These are phyloP conservation scores for Phyllachora maydis DNA, from an alignment of 2,329 filamentous ascomycete genomes.

Conservation along the genomic window DNA sequence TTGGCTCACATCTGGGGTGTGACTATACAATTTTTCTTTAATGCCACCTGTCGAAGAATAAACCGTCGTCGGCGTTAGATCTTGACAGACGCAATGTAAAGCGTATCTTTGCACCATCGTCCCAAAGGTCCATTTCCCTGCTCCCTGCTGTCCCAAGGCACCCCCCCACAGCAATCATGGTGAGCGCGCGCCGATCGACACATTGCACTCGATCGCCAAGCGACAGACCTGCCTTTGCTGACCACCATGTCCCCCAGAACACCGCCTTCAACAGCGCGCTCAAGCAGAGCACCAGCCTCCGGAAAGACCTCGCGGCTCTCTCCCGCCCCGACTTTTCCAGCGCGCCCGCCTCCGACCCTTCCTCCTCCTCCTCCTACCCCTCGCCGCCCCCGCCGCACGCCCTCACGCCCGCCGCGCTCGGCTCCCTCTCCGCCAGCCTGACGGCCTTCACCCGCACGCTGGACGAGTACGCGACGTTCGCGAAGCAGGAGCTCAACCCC, in stretches of 20 bases:
- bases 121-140: too few relatives aligned
- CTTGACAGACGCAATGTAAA: too few relatives aligned
- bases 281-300: conserved; percentile 65
- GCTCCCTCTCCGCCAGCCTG: conserved; percentile 49
- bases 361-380: conserved; percentile 19
- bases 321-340: conserved; percentile 13
- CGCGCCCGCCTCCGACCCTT: conserved; percentile 13
- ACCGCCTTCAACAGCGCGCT: conserved; percentile 72
- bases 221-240: too few relatives aligned
- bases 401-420: conserved; percentile 32
- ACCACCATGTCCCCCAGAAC: conserved; percentile 48
- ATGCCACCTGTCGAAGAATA: too few relatives aligned
- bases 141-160: too few relatives aligned
- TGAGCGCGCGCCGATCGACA: too few relatives aligned
- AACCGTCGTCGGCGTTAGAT: too few relatives aligned
- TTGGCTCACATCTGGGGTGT: too few relatives aligned
- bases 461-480: conserved; percentile 74
- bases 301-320: conserved; percentile 54
- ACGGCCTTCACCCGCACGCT: conserved; percentile 68
- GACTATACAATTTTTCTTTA: too few relatives aligned
- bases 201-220: too few relatives aligned
- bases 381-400: conserved; percentile 25
- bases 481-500: conserved; percentile 73
- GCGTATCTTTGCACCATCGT: too few relatives aligned
- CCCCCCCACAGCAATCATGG: too few relatives aligned